phyloP scores from a whole-genome alignment of 352 stramenopile genomes.

The Globisporangium apiculatum region DNA sequence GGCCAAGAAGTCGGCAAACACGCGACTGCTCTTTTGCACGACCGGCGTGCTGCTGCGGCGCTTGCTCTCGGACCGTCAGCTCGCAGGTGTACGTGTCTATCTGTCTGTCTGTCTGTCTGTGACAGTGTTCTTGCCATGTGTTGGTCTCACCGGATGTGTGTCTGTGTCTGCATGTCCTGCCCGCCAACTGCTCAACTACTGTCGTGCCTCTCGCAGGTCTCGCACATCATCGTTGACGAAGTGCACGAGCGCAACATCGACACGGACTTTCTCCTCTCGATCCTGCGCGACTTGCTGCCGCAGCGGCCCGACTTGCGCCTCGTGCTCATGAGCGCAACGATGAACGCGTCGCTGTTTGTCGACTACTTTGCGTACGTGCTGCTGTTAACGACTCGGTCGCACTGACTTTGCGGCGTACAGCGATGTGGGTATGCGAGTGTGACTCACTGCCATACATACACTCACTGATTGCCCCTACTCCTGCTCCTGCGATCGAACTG shows the following conservation, averaged over 20 bases:
- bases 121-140: neutral
- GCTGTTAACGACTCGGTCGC: neutral
- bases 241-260: slow-evolving; percentile 97
- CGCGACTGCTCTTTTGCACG: slow-evolving; percentile 93
- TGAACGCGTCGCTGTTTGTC: slow-evolving; percentile 88
- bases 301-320: slow-evolving; percentile 79
- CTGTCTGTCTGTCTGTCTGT: neutral
- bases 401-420: too few species aligned
- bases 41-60: slow-evolving; percentile 93
- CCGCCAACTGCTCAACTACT: neutral
- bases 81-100: slow-evolving; percentile 55
- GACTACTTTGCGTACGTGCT: slow-evolving; percentile 73
- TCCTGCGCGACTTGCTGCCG: slow-evolving; percentile 81
- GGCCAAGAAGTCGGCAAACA: slow-evolving; percentile 82
- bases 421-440: too few species aligned
- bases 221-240: slow-evolving; percentile 99
- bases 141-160: neutral
- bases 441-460: too few species aligned
- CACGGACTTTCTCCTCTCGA: slow-evolving; percentile 94
- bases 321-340: slow-evolving; percentile 96
- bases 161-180: neutral
- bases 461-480: neutral
- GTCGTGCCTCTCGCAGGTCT: slow-evolving; percentile 39
- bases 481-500: neutral
- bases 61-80: slow-evolving; percentile 85